A percentile compares a stretch with the other conserved stretches of the same genome.
Conservation (phyloP, 1,139 yeast species). For the Candida dubliniensis region DNA sequence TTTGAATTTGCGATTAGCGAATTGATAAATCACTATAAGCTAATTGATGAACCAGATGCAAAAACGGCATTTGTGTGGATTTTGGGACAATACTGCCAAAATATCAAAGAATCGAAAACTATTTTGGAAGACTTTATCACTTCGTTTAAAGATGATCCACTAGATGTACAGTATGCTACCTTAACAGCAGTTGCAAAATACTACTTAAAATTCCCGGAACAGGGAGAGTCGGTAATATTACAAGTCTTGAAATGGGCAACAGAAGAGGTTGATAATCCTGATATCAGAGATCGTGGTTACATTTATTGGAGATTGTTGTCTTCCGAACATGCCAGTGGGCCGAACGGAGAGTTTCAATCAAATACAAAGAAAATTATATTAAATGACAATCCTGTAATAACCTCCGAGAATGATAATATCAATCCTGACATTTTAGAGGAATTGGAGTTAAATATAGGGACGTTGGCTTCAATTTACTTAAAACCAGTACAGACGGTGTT, state of each 20-base stretch:
- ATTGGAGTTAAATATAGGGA: slow-evolving; percentile 77
- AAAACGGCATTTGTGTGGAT: slow-evolving; percentile 83
- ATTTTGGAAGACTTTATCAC: slow-evolving; percentile 48
- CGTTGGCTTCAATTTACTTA: slow-evolving; percentile 78
- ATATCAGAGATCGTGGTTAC: slow-evolving; percentile 79
- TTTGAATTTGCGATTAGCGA: slow-evolving; percentile 41
- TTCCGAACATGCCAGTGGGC: slow-evolving; percentile 31
- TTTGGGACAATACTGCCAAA: slow-evolving; percentile 66
- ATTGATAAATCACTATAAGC: slow-evolving; percentile 43
- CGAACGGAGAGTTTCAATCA: slow-evolving; percentile 35
- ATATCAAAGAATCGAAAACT: slow-evolving; percentile 47
- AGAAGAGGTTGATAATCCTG: slow-evolving; percentile 75
- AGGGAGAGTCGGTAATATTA: slow-evolving; percentile 59
- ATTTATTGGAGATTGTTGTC: slow-evolving; percentile 84
- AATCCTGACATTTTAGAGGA: slow-evolving; percentile 76
- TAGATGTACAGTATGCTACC: slow-evolving; percentile 72
- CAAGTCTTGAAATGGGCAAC: slow-evolving; percentile 68
- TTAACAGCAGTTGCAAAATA: slow-evolving; percentile 75
- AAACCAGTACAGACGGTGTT: slow-evolving; percentile 83
- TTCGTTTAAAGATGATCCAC: slow-evolving; percentile 58
- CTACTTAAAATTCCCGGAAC: slow-evolving; percentile 57
- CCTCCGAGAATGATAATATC: slow-evolving; percentile 66
- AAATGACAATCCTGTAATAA: slow-evolving; percentile 61
- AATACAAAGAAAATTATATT: slow-evolving; percentile 57
- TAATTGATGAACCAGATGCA: slow-evolving; percentile 75